Evolutionary conservation across 495 filamentous ascomycete species (phyloP), one percentile per base, ranked within the genome.

Genomic region (Aspergillus egyptiacus): DNA sequence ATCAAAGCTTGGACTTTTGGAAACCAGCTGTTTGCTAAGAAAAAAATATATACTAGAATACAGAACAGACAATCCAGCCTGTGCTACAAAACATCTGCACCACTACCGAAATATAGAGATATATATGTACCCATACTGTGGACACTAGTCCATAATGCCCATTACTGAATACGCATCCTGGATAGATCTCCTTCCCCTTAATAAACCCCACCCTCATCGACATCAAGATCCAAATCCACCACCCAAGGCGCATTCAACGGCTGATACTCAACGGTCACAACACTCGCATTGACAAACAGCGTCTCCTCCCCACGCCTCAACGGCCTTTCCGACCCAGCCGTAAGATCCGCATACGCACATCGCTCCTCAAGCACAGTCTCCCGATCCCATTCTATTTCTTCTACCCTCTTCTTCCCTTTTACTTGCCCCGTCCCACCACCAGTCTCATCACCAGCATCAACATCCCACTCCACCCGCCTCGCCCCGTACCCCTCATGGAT

Each of bases 401-500:
- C 18, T n/a, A 32, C 11, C 41, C n/a, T 30, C 18, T 22, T 43
- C n/a, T 15, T 40, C 49, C 46, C 51, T 28, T 54, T 52, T 20
- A 48, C 36, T 30, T 47, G 45, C 25, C 25, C 37, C 28, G 10
- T 31, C n/a, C n/a, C 28, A 8, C 6, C n/a, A 10, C 10, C 28
- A 6, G 28, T 31, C 28, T 11, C 28, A 8, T 6, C 28, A 35
- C 33, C 18, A 22, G 35, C 15, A 17, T 15, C 18, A 19, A 22
- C 11, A 38, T 50, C 48, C 82, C 85, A 89, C 3, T 62, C 60
- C 0, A 83, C 71, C 23, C 80, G 55, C 46, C 74, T 71, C 3
- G 77, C 84, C n/a, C 86, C 86, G 76, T 82, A 87, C 0, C 71
- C 82, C 59, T 90, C 84, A 62, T 83, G 80, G 9, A 83, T 76